phyloP scores from a whole-genome alignment of 305 asterid species.

The Rubia tinctorum region DNA sequence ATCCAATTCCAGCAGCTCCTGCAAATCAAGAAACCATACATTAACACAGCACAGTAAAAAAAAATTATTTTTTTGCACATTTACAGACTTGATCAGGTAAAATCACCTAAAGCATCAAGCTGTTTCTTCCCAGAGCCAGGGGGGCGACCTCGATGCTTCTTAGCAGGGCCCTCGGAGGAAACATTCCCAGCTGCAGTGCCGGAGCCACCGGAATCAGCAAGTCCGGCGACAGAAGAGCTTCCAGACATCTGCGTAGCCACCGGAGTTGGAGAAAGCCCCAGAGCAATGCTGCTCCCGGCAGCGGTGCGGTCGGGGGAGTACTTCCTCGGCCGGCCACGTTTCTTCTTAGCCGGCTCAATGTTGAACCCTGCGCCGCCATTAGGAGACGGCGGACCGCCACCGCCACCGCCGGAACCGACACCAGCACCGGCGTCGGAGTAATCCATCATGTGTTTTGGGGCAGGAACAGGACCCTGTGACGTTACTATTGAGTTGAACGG shows the following conservation, averaged over 20 bases:
- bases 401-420: slow-evolving; percentile 28
- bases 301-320: slow-evolving; percentile 53
- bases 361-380: slow-evolving; percentile 23
- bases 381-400: background rate
- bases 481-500: slow-evolving; percentile 24
- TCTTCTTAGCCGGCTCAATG: slow-evolving; percentile 61
- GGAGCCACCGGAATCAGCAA: slow-evolving; percentile 41
- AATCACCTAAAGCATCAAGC: slow-evolving; percentile 67
- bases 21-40: slow-evolving; percentile 21
- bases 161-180: slow-evolving; percentile 49
- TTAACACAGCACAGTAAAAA: background rate
- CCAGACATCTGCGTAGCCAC: slow-evolving; percentile 34
- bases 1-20: slow-evolving; percentile 71
- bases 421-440: slow-evolving; percentile 37
- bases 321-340: slow-evolving; percentile 77
- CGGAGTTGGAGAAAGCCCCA: slow-evolving; percentile 65
- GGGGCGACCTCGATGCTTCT: slow-evolving; percentile 82
- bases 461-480: background rate
- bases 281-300: slow-evolving; percentile 48
- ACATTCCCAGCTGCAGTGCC: slow-evolving; percentile 32
- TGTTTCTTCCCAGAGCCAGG: slow-evolving; percentile 83
- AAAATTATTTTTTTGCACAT: background rate
- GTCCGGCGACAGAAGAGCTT: slow-evolving; percentile 29
- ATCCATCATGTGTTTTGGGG: slow-evolving; percentile 20
- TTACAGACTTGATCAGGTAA: background rate